These are phyloP conservation scores for Sphagnurus paluster DNA, from an alignment of 1,284 basidiomycete genomes.

Conservation along the genomic window DNA sequence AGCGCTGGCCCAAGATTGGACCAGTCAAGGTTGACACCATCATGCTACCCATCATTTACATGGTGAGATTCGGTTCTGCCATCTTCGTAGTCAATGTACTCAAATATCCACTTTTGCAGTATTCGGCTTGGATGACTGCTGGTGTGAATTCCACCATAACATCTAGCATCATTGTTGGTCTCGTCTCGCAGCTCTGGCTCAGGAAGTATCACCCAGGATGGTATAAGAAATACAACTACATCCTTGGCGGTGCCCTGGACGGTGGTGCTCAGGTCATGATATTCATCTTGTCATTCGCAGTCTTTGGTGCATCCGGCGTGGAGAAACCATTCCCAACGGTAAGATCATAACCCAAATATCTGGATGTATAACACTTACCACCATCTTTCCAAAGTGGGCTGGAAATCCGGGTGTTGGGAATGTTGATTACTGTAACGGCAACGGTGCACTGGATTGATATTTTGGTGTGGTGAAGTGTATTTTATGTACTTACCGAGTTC, in stretches of 20 bases:
- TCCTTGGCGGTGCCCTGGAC: conserved; percentile 66
- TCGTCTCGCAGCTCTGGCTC: conserved; percentile 59
- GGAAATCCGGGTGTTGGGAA: conserved; percentile 55
- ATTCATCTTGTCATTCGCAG: conserved; percentile 68
- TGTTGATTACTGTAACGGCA: conserved; percentile 60
- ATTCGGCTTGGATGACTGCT: conserved; percentile 40
- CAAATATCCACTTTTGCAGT: conserved; percentile 30
- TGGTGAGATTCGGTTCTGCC: conserved; percentile 28
- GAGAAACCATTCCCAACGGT: conserved; percentile 52
- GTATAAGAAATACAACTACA: conserved; percentile 69
- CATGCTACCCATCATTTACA: conserved; percentile 56
- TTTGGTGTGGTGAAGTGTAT: no score
- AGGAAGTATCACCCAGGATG: conserved; percentile 56
- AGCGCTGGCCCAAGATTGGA: conserved; percentile 56
- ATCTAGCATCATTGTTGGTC: conserved; percentile 52
- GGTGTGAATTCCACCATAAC: conserved; percentile 57
- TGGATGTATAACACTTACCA: background rate
- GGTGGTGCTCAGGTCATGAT: conserved; percentile 70
- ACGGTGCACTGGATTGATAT: conserved; percentile 44
- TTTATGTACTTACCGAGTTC: no score
- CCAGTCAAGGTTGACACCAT: conserved; percentile 46
- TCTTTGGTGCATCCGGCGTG: conserved; percentile 64
- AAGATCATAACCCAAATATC: background rate
- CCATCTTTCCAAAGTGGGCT: conserved; percentile 42
- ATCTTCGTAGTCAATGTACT: background rate